Percentiles rank a stretch among this genome's conserved stretches.
These are phyloP conservation scores for Mallotus repandus DNA, from an alignment of 441 rosid species.

Conservation along the genomic window DNA sequence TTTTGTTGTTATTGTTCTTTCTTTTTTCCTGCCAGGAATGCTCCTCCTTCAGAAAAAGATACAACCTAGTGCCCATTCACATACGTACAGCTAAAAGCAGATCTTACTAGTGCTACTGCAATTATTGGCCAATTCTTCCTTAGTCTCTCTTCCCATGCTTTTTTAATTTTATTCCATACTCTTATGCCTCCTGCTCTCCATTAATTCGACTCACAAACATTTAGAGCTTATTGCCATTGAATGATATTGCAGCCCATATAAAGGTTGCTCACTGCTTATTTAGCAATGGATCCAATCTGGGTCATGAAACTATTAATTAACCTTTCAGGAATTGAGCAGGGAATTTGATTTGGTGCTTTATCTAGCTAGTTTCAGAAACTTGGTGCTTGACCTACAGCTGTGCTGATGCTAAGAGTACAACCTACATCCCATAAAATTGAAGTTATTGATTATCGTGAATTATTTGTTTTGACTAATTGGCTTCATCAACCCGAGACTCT, in stretches of 20 bases:
- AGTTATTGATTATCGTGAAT: too few species aligned
- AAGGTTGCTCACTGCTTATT: neutral
- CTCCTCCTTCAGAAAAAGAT: constrained; percentile 19
- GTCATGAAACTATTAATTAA: neutral
- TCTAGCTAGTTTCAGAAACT: too few species aligned
- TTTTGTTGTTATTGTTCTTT: neutral
- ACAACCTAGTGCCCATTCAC: neutral
- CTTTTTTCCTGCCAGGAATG: neutral
- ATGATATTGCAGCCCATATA: neutral
- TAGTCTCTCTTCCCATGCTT: neutral
- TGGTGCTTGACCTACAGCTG: too few species aligned
- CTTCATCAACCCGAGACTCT: too few species aligned
- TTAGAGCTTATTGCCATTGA: neutral
- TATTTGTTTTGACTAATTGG: too few species aligned
- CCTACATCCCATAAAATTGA: too few species aligned
- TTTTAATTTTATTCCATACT: neutral
- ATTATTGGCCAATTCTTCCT: neutral
- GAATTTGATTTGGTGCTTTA: too few species aligned
- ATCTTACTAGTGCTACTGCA: neutral
- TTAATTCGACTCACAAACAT: neutral
- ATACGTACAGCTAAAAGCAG: neutral
- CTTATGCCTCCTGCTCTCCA: neutral
- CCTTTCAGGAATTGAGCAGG: too few species aligned
- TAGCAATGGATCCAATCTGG: neutral
- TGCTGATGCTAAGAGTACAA: too few species aligned